Percentiles rank a stretch among this genome's conserved stretches.
phyloP scores from a whole-genome alignment of 495 filamentous ascomycete genomes.

The Acidomyces sp. region DNA sequence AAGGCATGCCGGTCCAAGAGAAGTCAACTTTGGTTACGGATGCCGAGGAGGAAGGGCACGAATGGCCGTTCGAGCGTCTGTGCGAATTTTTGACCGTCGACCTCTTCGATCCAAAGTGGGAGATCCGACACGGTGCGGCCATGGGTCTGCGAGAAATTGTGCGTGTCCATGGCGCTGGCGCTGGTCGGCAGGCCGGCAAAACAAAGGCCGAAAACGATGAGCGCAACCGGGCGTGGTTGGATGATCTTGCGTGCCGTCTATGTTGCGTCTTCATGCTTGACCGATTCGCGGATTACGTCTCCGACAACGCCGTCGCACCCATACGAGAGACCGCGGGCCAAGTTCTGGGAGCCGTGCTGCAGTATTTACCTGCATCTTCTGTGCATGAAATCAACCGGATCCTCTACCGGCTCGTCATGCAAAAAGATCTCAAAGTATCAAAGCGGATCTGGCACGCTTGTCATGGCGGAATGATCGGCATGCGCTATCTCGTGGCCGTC shows the following conservation, averaged over 20 bases:
- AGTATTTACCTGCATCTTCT: conserved; percentile 58
- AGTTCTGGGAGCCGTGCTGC: conserved; percentile 75
- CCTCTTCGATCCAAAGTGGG: conserved; percentile 88
- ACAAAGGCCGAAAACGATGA: conserved; percentile 58
- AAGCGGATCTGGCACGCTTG: conserved; percentile 79
- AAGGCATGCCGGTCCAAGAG: conserved; percentile 55
- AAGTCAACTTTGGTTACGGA: conserved; percentile 56
- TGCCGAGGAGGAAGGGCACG: conserved; percentile 59
- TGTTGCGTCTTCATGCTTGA: conserved; percentile 95
- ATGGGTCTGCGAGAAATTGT: conserved; percentile 90
- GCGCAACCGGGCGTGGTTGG: conserved; percentile 72
- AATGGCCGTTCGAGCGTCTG: conserved; percentile 88
- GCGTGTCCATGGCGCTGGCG: conserved; percentile 79
- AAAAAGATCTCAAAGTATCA: conserved; percentile 54
- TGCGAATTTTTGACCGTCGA: conserved; percentile 89
- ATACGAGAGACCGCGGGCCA: conserved; percentile 96
- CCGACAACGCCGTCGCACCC: conserved; percentile 89
- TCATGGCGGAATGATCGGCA: conserved; percentile 93
- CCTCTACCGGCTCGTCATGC: conserved; percentile 82
- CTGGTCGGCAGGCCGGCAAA: conserved; percentile 65
- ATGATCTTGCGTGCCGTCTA: conserved; percentile 83
- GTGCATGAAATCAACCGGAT: conserved; percentile 70
- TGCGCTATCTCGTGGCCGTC: conserved; percentile 87
- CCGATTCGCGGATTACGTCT: conserved; percentile 93
- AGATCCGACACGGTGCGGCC: conserved; percentile 91